Percentiles rank a stretch among this genome's conserved stretches.
phyloP scores from a whole-genome alignment of 1,284 basidiomycete species.

The Sphaerobolus stellatus region DNA sequence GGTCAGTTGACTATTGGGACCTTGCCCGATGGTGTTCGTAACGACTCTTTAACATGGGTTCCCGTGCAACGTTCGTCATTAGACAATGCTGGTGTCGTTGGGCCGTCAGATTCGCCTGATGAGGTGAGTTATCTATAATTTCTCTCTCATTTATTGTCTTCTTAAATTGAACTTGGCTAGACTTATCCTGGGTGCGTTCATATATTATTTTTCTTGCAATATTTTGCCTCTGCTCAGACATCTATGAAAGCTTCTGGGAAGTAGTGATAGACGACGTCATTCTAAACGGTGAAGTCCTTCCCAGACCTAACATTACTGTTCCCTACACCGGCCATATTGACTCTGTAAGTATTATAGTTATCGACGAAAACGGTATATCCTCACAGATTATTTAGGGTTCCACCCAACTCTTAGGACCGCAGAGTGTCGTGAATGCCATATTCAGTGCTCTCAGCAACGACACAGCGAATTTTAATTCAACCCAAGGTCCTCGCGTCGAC shows the following conservation, averaged over 20 bases:
- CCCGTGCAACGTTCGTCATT: conserved; percentile 9
- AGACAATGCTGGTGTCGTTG: conserved; percentile 8
- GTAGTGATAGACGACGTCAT: conserved; percentile 56
- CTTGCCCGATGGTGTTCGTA: conserved; percentile 5
- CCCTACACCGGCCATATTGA: conserved; percentile 12
- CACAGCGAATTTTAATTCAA: neutral
- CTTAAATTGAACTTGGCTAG: too few relatives aligned
- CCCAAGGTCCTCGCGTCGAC: neutral
- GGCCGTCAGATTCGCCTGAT: neutral
- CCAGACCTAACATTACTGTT: conserved; percentile 20
- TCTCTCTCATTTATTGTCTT: neutral
- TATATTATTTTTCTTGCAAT: neutral
- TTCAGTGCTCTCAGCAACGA: neutral
- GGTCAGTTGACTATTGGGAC: conserved; percentile 13
- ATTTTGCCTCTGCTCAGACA: neutral
- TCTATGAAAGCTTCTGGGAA: conserved; percentile 53
- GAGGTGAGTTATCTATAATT: neutral
- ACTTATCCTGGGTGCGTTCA: neutral
- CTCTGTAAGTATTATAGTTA: conserved; percentile 6
- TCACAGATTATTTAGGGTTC: too few relatives aligned
- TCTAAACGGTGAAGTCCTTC: conserved; percentile 51
- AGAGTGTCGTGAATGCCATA: conserved; percentile 9
- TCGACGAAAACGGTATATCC: too few relatives aligned
- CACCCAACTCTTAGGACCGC: conserved; percentile 11
- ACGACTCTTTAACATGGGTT: conserved; percentile 10